Percentiles rank a stretch among this genome's conserved stretches.
These are phyloP conservation scores for Dendrostoma leiphaemia DNA, from an alignment of 2,329 filamentous ascomycete species.

Conservation along the genomic window DNA sequence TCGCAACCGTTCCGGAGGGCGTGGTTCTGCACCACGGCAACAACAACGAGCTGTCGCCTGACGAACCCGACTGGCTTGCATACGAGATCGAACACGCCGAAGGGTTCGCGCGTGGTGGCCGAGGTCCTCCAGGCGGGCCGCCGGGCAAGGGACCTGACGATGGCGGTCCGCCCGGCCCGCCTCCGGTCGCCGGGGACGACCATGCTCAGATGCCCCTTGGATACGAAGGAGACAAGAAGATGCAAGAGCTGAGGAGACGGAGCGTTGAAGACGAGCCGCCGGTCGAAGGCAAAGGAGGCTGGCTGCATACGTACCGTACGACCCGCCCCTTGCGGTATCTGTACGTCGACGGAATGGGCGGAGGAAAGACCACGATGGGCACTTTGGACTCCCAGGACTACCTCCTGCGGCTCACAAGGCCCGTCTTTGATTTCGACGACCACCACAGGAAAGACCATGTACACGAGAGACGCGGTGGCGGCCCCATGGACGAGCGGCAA, in stretches of 20 bases:
- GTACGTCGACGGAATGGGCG: constrained; percentile 70
- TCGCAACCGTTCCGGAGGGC: constrained; percentile 61
- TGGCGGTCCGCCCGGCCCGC: neutral
- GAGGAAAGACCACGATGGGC: constrained; percentile 62
- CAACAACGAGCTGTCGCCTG: constrained; percentile 40
- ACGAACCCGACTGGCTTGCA: constrained; percentile 66
- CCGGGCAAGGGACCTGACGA: neutral
- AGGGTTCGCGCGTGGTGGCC: constrained; percentile 49
- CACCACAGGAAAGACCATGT: neutral
- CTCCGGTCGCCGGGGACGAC: neutral
- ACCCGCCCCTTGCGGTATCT: constrained; percentile 57
- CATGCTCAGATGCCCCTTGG: neutral
- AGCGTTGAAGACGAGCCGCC: neutral
- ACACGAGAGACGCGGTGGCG: neutral
- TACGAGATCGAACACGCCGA: constrained; percentile 76
- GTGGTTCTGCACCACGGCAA: constrained; percentile 69
- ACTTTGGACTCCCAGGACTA: constrained; percentile 67
- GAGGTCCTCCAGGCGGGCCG: constrained; percentile 2
- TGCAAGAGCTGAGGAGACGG: neutral
- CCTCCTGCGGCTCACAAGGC: constrained; percentile 48
- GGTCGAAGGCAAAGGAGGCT: constrained; percentile 40
- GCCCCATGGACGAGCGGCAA: constrained; percentile 41
- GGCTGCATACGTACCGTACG: constrained; percentile 65
- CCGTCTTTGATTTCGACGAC: neutral
- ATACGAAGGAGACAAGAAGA: neutral